Percentiles rank a stretch among this genome's conserved stretches.
phyloP scores from a whole-genome alignment of 2,329 filamentous ascomycete genomes.

The Neodidymelliopsis sp. region DNA sequence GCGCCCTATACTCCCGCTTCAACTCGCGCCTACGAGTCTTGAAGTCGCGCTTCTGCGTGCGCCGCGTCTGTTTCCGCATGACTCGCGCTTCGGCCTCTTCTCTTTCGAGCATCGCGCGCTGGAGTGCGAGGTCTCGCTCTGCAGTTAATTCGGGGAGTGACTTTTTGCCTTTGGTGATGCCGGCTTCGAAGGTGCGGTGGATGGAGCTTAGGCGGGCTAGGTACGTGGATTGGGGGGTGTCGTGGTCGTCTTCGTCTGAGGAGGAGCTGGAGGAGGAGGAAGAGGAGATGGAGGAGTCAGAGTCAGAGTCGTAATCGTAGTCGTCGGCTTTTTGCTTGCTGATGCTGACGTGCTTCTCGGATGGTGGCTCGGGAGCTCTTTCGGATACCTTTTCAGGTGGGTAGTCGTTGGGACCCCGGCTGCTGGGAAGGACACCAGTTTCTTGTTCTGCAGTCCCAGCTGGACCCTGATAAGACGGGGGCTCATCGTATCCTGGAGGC shows the following conservation, averaged over 20 bases:
- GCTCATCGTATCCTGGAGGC: conserved; percentile 21
- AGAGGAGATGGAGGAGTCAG: conserved; percentile 33
- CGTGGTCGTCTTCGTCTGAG: conserved; percentile 19
- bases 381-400: conserved; percentile 6
- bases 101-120: conserved; percentile 30
- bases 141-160: conserved; percentile 26
- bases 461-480: conserved; percentile 22
- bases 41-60: conserved; percentile 19
- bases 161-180: conserved; percentile 37
- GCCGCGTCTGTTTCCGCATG: conserved; percentile 27
- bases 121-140: conserved; percentile 37
- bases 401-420: conserved; percentile 8
- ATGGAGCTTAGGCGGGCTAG: conserved; percentile 32
- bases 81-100: conserved; percentile 27
- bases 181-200: conserved; percentile 25
- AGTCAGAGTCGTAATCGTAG: conserved; percentile 25
- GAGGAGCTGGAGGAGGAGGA: conserved; percentile 27
- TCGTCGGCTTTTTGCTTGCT: conserved; percentile 9
- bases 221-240: conserved; percentile 18
- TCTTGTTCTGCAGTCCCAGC: conserved; percentile 28
- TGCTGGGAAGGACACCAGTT: conserved; percentile 23
- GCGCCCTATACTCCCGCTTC: conserved; percentile 24
- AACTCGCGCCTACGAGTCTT: conserved; percentile 21
- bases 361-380: conserved; percentile 3
- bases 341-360: neutral